Evolutionary conservation across 768 basidiomycete species (phyloP), one percentile per base, ranked within the genome.

Genomic region (Aureoboletus auriporus): DNA sequence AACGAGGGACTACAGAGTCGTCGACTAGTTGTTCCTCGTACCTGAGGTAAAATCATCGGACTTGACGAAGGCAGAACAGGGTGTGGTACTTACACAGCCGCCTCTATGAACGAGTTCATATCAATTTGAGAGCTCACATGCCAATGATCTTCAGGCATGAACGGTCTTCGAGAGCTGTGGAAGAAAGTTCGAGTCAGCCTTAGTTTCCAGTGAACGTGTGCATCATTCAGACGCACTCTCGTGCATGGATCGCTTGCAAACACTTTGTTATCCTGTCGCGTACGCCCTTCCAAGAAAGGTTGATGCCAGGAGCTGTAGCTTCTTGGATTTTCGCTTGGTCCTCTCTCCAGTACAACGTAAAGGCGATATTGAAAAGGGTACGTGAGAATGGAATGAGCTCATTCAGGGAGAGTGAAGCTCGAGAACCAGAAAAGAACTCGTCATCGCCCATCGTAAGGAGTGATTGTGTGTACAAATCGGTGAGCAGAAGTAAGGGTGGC

Each of bases 401-500:
- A 57, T 95, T 91, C 8, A 94, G 64, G 0, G 76, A 74, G 2
- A 98, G 75, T 0, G 93, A 88, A 53, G 93, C 95, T 16, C 83
- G 71, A n/a, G 67, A 61, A 42, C 49, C 52, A 2, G 82, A 79
- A 63, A 96, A 96, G 71, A 98, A 98, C 64, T 98, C 96, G 67
- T 97, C 95, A 58, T 99, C 96, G 1, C 90, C 90, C 78, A 98
- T 89, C 0, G 93, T 93, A 29, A 92, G 73, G 29, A 98, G 77
- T 1, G 84, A 79, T 50, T 94, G 88, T 2, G 82, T 77, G 66
- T 96, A 95, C 10, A 96, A 65, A 43, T 94, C 86, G 1, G 80
- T 76, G 8, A 94, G 77, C 47, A 96, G 77, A 8, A 97, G 70
- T 1, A 98, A 67, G 3, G 87, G 74, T 0, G 84, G 76, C 82